phyloP scores from a whole-genome alignment of 2,329 filamentous ascomycete genomes.

The Ophiostoma australiae region DNA sequence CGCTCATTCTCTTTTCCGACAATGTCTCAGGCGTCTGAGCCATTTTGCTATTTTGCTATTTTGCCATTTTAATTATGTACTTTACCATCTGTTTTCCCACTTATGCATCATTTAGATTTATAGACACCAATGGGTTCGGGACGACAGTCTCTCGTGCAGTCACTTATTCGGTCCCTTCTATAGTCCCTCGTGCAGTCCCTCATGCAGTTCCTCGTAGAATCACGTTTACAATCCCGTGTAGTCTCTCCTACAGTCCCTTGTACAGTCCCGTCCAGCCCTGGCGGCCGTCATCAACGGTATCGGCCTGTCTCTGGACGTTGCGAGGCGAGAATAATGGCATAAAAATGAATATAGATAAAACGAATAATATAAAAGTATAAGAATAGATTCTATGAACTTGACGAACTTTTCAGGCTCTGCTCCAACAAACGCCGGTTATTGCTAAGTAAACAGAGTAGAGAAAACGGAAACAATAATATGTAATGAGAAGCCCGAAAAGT shows the following conservation, averaged over 20 bases:
- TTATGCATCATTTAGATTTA: too few relatives aligned
- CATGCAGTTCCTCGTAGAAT: too few relatives aligned
- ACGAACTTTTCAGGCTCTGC: background rate
- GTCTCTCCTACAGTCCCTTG: too few relatives aligned
- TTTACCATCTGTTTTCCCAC: background rate
- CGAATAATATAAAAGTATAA: background rate
- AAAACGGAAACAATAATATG: background rate
- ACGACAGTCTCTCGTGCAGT: too few relatives aligned
- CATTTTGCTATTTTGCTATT: background rate
- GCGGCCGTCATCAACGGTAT: too few relatives aligned
- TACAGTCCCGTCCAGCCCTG: too few relatives aligned
- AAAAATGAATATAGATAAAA: background rate
- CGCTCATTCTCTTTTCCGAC: slow-evolving; percentile 23
- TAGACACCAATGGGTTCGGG: too few relatives aligned
- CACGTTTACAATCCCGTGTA: too few relatives aligned
- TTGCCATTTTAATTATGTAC: too few relatives aligned
- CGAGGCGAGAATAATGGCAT: background rate
- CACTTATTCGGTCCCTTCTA: too few relatives aligned
- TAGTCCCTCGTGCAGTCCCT: too few relatives aligned
- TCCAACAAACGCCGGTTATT: background rate
- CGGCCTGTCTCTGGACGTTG: too few relatives aligned
- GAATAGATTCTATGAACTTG: background rate
- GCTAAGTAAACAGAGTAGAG: background rate
- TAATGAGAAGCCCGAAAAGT: background rate
- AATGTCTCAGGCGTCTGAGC: background rate